Evolutionary conservation across 805 yeast species (phyloP).

Genomic region (Saccharomycopsis vini): DNA sequence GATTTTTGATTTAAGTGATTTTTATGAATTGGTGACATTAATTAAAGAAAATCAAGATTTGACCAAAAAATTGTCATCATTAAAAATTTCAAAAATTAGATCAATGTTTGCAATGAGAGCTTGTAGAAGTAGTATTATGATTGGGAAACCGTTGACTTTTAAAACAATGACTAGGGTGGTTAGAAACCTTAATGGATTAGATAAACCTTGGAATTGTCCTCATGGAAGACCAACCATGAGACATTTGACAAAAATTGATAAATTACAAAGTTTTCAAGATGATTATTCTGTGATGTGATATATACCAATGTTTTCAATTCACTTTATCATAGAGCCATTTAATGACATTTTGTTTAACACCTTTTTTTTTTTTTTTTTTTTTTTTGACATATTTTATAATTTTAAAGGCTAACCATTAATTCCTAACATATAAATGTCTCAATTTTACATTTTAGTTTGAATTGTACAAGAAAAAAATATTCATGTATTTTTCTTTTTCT

Average conservation of each 20-base stretch:
- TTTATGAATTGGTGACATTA: constrained; percentile 67
- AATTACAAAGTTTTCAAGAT: constrained; percentile 35
- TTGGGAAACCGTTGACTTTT: constrained; percentile 60
- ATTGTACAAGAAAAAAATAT: no score
- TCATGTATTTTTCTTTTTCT: no score
- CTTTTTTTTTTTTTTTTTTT: not conserved
- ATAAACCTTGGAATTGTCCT: constrained; percentile 94
- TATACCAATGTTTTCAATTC: no score
- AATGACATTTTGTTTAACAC: no score
- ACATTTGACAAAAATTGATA: constrained; percentile 59
- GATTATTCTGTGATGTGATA: constrained; percentile 33
- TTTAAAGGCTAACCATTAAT: no score
- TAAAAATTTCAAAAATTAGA: constrained; percentile 70
- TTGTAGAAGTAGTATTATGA: constrained; percentile 89
- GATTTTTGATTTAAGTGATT: constrained; percentile 48
- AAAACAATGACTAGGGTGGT: constrained; percentile 65
- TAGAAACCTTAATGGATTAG: constrained; percentile 54
- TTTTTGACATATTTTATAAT: not conserved
- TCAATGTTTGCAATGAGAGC: constrained; percentile 92
- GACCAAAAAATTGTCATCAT: constrained; percentile 21
- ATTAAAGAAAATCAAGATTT: constrained; percentile 46
- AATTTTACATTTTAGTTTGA: no score
- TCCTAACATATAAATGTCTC: no score
- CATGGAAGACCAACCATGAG: constrained; percentile 98
- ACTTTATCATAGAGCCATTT: no score